These are phyloP conservation scores for Kodamaea plutei DNA, from an alignment of 1,139 yeast genomes.

Conservation along the genomic window DNA sequence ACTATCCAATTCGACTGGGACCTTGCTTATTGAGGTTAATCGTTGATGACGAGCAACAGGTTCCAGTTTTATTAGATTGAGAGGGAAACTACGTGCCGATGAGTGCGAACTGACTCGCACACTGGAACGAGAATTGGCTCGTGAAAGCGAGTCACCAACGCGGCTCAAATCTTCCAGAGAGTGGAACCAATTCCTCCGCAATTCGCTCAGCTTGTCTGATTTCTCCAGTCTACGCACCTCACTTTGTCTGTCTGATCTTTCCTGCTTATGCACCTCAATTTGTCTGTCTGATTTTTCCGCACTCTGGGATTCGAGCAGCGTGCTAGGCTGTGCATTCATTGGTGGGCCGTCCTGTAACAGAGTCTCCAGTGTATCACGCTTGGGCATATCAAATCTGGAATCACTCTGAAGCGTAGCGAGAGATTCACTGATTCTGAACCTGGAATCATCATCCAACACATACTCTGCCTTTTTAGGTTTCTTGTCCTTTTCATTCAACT, in stretches of 20 bases:
- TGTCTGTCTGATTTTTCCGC: not conserved
- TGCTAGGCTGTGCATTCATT: no score
- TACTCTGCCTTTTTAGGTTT: not conserved
- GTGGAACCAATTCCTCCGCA: slow-evolving; percentile 15
- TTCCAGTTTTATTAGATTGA: not conserved
- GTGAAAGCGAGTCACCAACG: slow-evolving; percentile 9
- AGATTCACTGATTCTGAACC: no score
- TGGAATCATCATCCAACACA: not conserved
- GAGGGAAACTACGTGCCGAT: slow-evolving; percentile 3
- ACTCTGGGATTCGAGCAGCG: not conserved
- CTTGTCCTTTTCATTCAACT: slow-evolving; percentile 17
- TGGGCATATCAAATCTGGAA: not conserved
- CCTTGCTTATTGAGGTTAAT: slow-evolving; percentile 10
- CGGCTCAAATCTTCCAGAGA: slow-evolving; percentile 15
- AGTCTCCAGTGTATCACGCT: not conserved
- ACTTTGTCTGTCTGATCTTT: not conserved
- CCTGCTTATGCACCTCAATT: not conserved
- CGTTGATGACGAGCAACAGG: slow-evolving; percentile 1
- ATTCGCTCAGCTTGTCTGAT: no score
- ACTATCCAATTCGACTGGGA: slow-evolving; percentile 47
- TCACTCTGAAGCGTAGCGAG: no score
- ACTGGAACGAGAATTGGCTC: slow-evolving; percentile 4
- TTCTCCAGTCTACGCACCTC: no score
- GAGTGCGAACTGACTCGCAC: slow-evolving; percentile 2
- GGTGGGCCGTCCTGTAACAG: not conserved